These are phyloP conservation scores for Irpex lacteus DNA, from an alignment of 1,284 basidiomycete genomes.

Conservation along the genomic window DNA sequence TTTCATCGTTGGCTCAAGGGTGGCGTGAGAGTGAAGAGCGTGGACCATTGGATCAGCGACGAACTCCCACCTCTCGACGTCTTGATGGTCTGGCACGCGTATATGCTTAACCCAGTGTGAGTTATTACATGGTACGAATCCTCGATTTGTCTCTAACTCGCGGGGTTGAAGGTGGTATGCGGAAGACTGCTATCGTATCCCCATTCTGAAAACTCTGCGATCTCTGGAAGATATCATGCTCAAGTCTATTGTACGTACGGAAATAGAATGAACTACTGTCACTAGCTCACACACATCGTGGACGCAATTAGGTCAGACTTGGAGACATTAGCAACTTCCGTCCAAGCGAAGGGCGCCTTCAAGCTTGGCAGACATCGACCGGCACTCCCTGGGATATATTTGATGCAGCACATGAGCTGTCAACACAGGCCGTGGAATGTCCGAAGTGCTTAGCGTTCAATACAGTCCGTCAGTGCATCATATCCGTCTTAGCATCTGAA, in stretches of 20 bases:
- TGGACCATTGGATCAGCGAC: constrained; percentile 24
- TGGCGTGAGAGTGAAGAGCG: constrained; percentile 19
- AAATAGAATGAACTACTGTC: no score
- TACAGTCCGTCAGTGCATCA: not conserved
- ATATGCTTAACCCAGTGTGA: constrained; percentile 45
- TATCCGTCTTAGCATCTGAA: not conserved
- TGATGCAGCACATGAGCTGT: not conserved
- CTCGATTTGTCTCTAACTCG: not conserved
- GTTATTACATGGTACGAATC: constrained; percentile 1
- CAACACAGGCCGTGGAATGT: constrained; percentile 1
- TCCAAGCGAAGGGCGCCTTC: not conserved
- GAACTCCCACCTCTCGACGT: constrained; percentile 44
- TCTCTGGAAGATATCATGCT: not conserved
- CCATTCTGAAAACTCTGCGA: not conserved
- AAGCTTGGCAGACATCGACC: not conserved
- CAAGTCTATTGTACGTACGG: not conserved
- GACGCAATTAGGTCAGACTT: not conserved
- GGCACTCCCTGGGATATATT: constrained; percentile 5
- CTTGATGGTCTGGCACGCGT: constrained; percentile 49
- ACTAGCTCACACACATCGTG: no score
- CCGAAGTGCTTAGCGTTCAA: constrained; percentile 2
- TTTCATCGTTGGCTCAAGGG: constrained; percentile 32
- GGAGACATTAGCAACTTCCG: constrained; percentile 1
- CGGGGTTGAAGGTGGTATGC: constrained; percentile 4
- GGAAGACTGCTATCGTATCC: constrained; percentile 6